phyloP scores from a whole-genome alignment of 352 stramenopile species.

The Pythium insidiosum region DNA sequence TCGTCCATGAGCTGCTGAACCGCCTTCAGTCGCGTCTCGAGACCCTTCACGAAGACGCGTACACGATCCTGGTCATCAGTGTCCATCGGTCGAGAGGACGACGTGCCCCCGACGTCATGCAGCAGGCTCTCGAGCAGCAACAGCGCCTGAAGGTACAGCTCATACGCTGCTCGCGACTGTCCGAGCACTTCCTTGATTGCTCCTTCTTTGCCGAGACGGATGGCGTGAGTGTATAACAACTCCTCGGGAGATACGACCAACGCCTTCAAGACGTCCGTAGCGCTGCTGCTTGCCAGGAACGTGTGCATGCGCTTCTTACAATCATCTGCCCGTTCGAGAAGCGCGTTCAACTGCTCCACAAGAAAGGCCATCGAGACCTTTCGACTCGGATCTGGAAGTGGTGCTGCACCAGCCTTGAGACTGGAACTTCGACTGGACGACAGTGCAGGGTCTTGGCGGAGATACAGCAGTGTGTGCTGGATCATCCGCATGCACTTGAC shows the following conservation, averaged over 20 bases:
- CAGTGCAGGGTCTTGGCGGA: constrained; percentile 40
- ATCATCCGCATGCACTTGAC: constrained; percentile 63
- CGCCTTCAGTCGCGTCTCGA: no score
- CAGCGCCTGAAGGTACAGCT: constrained; percentile 52
- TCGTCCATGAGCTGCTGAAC: no score
- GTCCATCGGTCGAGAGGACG: no score
- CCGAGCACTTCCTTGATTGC: constrained; percentile 66
- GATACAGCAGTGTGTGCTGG: constrained; percentile 47
- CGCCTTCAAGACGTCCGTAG: constrained; percentile 9
- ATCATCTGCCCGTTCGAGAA: constrained; percentile 54
- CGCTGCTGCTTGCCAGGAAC: constrained; percentile 10
- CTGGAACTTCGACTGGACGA: constrained; percentile 1
- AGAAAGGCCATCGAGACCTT: constrained; percentile 56
- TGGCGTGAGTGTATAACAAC: constrained; percentile 49
- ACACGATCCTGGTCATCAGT: no score
- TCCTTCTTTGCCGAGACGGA: constrained; percentile 52
- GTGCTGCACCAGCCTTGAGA: constrained; percentile 9
- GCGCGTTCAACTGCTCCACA: constrained; percentile 50
- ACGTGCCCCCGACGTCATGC: no score
- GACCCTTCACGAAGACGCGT: no score
- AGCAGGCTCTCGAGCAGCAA: constrained; percentile 55
- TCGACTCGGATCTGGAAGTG: constrained; percentile 25
- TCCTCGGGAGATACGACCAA: constrained; percentile 44
- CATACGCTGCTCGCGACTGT: constrained; percentile 38
- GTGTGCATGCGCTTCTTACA: constrained; percentile 42